These are phyloP conservation scores for Athelia sp. DNA, from an alignment of 1,284 basidiomycete genomes.

Conservation along the genomic window DNA sequence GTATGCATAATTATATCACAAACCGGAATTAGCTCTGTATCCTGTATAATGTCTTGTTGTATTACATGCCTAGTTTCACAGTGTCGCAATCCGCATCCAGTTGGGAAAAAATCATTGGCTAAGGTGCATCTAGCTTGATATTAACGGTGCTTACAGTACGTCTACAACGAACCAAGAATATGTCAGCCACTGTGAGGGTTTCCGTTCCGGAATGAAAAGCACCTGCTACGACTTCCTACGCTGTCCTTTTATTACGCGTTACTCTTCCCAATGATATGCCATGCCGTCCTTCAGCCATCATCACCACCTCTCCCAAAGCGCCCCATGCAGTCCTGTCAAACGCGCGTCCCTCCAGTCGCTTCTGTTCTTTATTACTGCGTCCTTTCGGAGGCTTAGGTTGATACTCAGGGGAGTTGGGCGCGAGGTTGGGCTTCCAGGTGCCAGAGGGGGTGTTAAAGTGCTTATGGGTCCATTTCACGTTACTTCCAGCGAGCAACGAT, in stretches of 20 bases:
- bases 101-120: too few species aligned
- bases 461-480: constrained; percentile 19
- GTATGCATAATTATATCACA: too few species aligned
- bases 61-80: too few species aligned
- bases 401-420: constrained; percentile 18
- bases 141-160: too few species aligned
- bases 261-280: constrained; percentile 37
- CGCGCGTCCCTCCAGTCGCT: constrained; percentile 8
- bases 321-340: constrained; percentile 29
- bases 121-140: too few species aligned
- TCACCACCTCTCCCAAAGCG: constrained; percentile 40
- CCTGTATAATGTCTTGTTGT: too few species aligned
- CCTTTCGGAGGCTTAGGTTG: constrained; percentile 8
- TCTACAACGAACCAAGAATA: too few species aligned
- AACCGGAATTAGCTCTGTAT: too few species aligned
- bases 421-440: constrained; percentile 43
- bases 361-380: constrained; percentile 12
- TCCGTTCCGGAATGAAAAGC: too few species aligned
- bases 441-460: constrained; percentile 11
- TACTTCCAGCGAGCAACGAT: constrained; percentile 24
- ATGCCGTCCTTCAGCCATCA: constrained; percentile 46
- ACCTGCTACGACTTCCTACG: background rate
- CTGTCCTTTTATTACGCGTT: constrained; percentile 10
- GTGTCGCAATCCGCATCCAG: too few species aligned
- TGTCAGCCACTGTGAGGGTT: too few species aligned